phyloP scores from a whole-genome alignment of 176 grass and related monocot species.

The Oryza longistaminata region DNA sequence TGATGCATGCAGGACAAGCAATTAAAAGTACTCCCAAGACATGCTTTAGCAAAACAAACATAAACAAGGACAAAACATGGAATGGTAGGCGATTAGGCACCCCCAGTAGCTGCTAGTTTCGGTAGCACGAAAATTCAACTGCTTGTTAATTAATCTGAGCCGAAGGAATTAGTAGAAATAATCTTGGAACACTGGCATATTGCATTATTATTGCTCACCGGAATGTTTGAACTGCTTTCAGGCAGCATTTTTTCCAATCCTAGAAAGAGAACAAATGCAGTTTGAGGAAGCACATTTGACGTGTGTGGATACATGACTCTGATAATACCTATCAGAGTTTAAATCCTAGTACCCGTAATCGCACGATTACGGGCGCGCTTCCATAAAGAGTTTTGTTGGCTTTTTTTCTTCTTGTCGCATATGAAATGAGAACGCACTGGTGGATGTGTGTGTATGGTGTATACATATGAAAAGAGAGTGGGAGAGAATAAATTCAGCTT shows the following conservation, averaged over 20 bases:
- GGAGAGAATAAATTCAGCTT: neutral
- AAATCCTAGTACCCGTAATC: too few relatives aligned
- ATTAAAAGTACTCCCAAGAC: neutral
- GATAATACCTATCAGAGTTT: too few relatives aligned
- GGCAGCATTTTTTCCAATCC: slow-evolving; percentile 17
- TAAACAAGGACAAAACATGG: slow-evolving; percentile 35
- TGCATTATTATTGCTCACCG: neutral
- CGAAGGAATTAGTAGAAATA: neutral
- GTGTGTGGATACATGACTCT: neutral
- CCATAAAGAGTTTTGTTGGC: too few relatives aligned
- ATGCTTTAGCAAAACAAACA: slow-evolving; percentile 12
- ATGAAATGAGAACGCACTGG: too few relatives aligned
- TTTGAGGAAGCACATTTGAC: neutral
- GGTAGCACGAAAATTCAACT: slow-evolving; percentile 28
- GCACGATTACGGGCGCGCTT: too few relatives aligned
- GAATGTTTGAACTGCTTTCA: slow-evolving; percentile 30
- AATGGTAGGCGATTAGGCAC: slow-evolving; percentile 24
- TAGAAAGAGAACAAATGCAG: slow-evolving; percentile 24
- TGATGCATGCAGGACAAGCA: neutral
- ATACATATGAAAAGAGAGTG: too few relatives aligned
- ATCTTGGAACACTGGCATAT: neutral
- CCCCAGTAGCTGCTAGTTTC: slow-evolving; percentile 21
- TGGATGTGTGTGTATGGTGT: too few relatives aligned
- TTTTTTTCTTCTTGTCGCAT: too few relatives aligned
- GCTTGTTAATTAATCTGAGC: slow-evolving; percentile 27